phyloP scores from a whole-genome alignment of 2,329 filamentous ascomycete species.

The Colletotrichum eleusines region DNA sequence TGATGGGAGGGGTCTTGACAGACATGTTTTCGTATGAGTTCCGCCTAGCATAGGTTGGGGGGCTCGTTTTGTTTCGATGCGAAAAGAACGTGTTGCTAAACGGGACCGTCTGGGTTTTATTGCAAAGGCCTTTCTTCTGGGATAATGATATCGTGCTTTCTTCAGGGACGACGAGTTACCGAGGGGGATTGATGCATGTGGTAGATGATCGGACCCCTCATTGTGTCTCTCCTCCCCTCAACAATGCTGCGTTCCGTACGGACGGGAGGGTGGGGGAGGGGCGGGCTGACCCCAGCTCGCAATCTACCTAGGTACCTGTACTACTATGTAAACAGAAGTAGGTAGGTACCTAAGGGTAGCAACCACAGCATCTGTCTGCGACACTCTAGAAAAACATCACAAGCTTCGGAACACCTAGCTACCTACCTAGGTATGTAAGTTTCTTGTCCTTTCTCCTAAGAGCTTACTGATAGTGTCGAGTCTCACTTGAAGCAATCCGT shows the following conservation, averaged over 20 bases:
- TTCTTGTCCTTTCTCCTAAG: not conserved
- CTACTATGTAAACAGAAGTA: too few species aligned
- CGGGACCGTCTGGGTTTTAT: conserved; percentile 21
- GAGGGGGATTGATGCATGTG: conserved; percentile 11
- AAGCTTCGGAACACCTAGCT: not conserved
- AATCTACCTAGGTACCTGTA: too few species aligned
- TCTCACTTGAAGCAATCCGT: not conserved
- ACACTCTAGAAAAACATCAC: not conserved
- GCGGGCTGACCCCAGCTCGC: conserved; percentile 31
- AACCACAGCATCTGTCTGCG: not conserved
- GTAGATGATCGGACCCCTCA: conserved; percentile 21
- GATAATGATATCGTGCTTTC: not conserved
- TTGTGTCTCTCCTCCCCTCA: conserved; percentile 3
- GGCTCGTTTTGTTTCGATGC: not conserved
- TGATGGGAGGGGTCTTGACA: conserved; percentile 36
- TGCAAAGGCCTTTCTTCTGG: not conserved
- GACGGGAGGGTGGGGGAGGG: conserved; percentile 40
- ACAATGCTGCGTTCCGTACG: conserved; percentile 20
- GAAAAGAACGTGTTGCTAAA: not conserved
- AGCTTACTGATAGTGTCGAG: not conserved
- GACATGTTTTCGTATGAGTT: conserved; percentile 15
- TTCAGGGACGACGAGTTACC: not conserved
- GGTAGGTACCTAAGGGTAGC: not conserved
- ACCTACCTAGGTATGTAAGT: too few species aligned
- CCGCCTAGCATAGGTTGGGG: not conserved